phyloP scores from a whole-genome alignment of 345 rosid species.

The Erucastrum elatum region DNA sequence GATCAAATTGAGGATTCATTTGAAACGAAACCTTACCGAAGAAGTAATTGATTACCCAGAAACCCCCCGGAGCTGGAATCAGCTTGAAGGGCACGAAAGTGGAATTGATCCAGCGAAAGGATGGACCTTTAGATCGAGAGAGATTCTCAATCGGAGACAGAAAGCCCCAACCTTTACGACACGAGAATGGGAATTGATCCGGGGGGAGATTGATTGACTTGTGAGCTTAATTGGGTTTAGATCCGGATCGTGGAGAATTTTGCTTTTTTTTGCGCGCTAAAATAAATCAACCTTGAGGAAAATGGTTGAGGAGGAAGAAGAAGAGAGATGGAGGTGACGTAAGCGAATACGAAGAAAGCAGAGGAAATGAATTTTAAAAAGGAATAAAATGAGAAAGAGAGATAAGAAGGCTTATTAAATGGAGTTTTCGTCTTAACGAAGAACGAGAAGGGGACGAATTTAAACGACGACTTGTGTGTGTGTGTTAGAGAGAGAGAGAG shows the following conservation, averaged over 20 bases:
- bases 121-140: not conserved
- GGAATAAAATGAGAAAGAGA: slow-evolving; percentile 1
- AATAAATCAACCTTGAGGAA: not conserved
- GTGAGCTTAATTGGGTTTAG: slow-evolving; percentile 8
- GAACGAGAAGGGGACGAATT: slow-evolving; percentile 9
- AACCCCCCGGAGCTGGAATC: slow-evolving; percentile 19
- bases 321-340: slow-evolving; percentile 1
- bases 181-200: slow-evolving; percentile 22
- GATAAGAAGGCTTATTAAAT: slow-evolving; percentile 16
- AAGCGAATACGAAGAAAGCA: slow-evolving; percentile 26
- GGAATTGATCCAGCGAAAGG: not conserved
- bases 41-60: not conserved
- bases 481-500: not conserved
- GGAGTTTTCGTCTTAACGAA: slow-evolving; percentile 12
- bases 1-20: slow-evolving; percentile 23
- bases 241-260: slow-evolving; percentile 27
- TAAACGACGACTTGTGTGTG: slow-evolving; percentile 16
- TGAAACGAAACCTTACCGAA: not conserved
- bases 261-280: slow-evolving; percentile 6
- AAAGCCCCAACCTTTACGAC: not conserved
- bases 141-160: slow-evolving; percentile 13
- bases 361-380: not conserved
- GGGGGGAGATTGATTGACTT: not conserved
- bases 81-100: not conserved
- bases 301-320: not conserved